Percentiles rank a stretch among this genome's conserved stretches.
Conservation (phyloP, 495 filamentous ascomycete species). For the Cryomyces minteri region DNA sequence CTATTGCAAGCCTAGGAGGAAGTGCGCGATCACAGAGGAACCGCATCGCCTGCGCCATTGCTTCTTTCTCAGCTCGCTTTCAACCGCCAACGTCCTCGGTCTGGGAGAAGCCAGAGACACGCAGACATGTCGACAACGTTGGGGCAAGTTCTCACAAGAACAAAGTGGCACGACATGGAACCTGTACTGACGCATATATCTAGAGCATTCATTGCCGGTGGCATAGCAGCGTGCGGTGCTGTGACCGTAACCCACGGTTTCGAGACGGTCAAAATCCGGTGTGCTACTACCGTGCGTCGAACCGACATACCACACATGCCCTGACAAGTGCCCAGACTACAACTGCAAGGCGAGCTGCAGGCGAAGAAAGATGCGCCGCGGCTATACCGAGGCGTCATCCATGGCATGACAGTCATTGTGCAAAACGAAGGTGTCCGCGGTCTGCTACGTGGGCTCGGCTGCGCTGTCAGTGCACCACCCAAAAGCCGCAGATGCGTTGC, state of each 20-base stretch:
- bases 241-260: slow-evolving; percentile 97
- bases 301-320: background rate
- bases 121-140: slow-evolving; percentile 15
- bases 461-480: slow-evolving; percentile 39
- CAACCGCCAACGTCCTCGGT: background rate
- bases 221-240: slow-evolving; percentile 89
- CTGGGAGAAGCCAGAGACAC: background rate
- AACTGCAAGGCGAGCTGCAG: slow-evolving; percentile 93
- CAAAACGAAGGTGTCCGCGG: slow-evolving; percentile 79
- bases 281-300: slow-evolving; percentile 4
- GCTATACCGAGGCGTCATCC: slow-evolving; percentile 81
- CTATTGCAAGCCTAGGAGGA: no score
- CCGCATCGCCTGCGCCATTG: no score
- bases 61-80: no score
- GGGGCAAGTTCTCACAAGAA: slow-evolving; percentile 4
- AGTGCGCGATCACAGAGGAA: no score
- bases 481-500: background rate
- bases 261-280: slow-evolving; percentile 98
- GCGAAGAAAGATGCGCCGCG: slow-evolving; percentile 62
- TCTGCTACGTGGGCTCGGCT: slow-evolving; percentile 75
- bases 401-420: slow-evolving; percentile 79
- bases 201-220: slow-evolving; percentile 77
- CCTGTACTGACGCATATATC: background rate
- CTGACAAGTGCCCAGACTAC: slow-evolving; percentile 38
- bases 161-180: background rate